Conservation (phyloP, 176 grass and related monocot genomes). For the Chrysopogon serrulatus region DNA sequence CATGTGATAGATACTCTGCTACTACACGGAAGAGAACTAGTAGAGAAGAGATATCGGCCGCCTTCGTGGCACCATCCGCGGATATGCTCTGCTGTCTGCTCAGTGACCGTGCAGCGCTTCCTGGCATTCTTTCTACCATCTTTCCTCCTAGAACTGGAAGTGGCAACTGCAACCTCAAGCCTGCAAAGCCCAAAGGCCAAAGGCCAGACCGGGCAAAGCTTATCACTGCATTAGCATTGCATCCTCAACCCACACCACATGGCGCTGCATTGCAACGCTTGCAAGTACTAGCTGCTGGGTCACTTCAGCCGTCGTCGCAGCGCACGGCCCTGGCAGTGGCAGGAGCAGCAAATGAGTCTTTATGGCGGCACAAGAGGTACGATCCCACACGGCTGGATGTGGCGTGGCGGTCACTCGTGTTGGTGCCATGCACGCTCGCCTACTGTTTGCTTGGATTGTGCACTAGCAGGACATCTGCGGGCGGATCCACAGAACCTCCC, state of each 20-base stretch:
- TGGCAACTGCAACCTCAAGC: no score
- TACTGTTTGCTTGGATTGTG: neutral
- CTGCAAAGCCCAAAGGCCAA: no score
- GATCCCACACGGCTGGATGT: neutral
- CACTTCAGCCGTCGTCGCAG: conserved; percentile 3
- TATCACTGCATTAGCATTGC: no score
- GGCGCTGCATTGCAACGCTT: no score
- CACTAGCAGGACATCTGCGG: neutral
- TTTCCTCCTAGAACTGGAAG: no score
- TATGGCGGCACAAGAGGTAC: neutral
- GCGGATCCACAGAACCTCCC: neutral
- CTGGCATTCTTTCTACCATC: neutral
- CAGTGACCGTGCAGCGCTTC: neutral
- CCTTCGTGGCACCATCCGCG: neutral
- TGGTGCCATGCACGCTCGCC: neutral
- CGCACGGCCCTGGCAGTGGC: conserved; percentile 19
- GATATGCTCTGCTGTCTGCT: neutral
- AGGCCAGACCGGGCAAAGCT: no score
- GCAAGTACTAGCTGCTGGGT: neutral
- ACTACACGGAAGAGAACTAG: neutral
- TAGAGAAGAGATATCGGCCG: neutral
- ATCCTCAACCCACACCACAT: no score
- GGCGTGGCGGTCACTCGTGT: neutral
- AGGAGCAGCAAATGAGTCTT: conserved; percentile 9
- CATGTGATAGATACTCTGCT: neutral